Evolutionary conservation across 108 stramenopile species (phyloP), one percentile per base, ranked within the genome.

Genomic region (Nannochloropsis salina): DNA sequence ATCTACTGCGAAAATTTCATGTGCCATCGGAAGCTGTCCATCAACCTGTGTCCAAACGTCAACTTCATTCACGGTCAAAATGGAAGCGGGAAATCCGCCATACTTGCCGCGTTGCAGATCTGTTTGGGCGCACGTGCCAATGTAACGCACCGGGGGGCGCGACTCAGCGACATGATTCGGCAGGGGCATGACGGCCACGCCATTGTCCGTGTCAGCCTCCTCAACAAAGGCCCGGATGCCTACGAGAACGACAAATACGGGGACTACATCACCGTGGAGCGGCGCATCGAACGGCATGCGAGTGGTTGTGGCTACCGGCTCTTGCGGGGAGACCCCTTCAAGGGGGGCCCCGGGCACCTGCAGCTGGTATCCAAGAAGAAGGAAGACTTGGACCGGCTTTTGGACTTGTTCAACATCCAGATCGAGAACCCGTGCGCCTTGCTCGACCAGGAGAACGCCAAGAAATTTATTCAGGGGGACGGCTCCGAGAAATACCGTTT

Each of bases 381-480:
- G 89, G 93, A 92, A 43, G 96, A 96, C 90, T 92, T 99, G 82
- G 92, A 93, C 85, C 92, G 90, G 81, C 93, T 99, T 91, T 87
- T 99, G 80, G 96, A 97, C 88, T 88, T 11, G 18, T 82, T 91
- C 9, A 89, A 90, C 45, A 90, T 90, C 41, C 15, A 93, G 84
- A 96, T 99, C 40, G 97, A 98, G 81, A 99, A 99, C 92, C 98
- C 98, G 74, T 96, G 95, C 45, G 95, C 95, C 41, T 94, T 99
- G 45, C 90, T 99, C 83, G 96, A 96, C 90, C 98, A 99, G 86
- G 98, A 99, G 91, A 95, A 98, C 80, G 94, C 96, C 51, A 99
- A 99, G 89, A 96, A 94, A 83, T 99, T 99, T 90, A 91, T 99
- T 51, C 93, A 92, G n/a, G 97, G 97, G 22, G 94, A 94, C 82